Evolutionary conservation across 169 alveolate genomes (phyloP).

Genomic region (Miamiensis avidus): DNA sequence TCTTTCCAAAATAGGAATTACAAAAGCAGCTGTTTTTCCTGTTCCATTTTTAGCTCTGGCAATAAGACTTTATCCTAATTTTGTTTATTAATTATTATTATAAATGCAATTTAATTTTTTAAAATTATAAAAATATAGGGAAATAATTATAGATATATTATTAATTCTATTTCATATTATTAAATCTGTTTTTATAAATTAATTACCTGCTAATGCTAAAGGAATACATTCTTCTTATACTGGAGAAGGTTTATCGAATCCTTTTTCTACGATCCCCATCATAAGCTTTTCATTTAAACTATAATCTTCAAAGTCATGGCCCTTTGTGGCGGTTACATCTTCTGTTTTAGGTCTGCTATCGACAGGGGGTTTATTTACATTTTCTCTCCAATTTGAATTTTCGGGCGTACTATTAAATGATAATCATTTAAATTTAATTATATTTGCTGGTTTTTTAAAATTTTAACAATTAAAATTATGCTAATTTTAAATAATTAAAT

Average conservation of each 20-base stretch:
- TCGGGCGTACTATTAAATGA: no score
- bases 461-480: no score
- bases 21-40: constrained; percentile 99
- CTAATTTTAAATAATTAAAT: no score
- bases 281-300: constrained; percentile 93
- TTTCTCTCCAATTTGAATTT: neutral
- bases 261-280: constrained; percentile 98
- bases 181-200: constrained; percentile 13
- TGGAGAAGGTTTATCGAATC: constrained; percentile 98
- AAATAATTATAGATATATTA: no score
- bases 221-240: constrained; percentile 99
- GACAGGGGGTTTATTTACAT: neutral
- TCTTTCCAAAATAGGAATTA: constrained; percentile 96
- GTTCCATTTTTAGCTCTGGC: constrained; percentile 99
- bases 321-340: constrained; percentile 98
- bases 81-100: no score
- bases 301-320: constrained; percentile 98
- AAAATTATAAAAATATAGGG: neutral
- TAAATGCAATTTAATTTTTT: neutral
- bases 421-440: no score
- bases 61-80: constrained; percentile 75
- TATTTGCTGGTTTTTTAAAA: no score
- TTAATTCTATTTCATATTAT: neutral
- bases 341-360: neutral
- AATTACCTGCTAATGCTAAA: constrained; percentile 89